Percentiles rank a stretch among this genome's conserved stretches.
These are phyloP conservation scores for Sclerotinia glacialis DNA, from an alignment of 2,329 filamentous ascomycete species.

Conservation along the genomic window DNA sequence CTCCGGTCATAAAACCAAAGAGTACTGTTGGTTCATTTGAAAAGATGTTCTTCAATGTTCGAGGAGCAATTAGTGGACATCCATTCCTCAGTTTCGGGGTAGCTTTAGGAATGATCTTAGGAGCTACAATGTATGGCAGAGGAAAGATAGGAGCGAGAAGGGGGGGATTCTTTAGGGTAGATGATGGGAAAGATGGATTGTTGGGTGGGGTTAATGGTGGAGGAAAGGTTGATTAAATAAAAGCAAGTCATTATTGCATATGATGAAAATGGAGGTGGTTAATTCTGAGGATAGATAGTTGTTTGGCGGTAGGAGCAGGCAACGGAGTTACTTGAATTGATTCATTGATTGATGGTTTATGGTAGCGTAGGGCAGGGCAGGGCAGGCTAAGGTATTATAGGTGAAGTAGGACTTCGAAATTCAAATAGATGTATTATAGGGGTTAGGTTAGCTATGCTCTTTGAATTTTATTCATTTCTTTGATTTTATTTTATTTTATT, in stretches of 20 bases:
- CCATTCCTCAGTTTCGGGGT: constrained; percentile 58
- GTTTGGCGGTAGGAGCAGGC: background rate
- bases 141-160: constrained; percentile 51
- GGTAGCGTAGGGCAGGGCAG: constrained; percentile 23
- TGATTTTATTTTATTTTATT: too few relatives aligned
- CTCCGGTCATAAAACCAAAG: constrained; percentile 69
- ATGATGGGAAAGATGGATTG: constrained; percentile 62
- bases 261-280: background rate
- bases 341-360: constrained; percentile 16
- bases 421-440: background rate
- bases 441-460: too few relatives aligned
- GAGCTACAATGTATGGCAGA: constrained; percentile 52
- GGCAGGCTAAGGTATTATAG: too few relatives aligned
- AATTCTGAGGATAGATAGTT: constrained; percentile 4
- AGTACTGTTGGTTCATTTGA: constrained; percentile 71
- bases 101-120: constrained; percentile 55
- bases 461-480: too few relatives aligned
- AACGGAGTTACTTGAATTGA: constrained; percentile 4
- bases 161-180: constrained; percentile 60
- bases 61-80: constrained; percentile 57
- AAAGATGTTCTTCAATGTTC: constrained; percentile 67
- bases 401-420: background rate
- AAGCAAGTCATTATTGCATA: background rate
- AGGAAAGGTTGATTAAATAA: constrained; percentile 51
- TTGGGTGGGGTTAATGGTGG: constrained; percentile 50